Evolutionary conservation across 441 rosid species (phyloP).

Genomic region (Euphorbia celastroides): DNA sequence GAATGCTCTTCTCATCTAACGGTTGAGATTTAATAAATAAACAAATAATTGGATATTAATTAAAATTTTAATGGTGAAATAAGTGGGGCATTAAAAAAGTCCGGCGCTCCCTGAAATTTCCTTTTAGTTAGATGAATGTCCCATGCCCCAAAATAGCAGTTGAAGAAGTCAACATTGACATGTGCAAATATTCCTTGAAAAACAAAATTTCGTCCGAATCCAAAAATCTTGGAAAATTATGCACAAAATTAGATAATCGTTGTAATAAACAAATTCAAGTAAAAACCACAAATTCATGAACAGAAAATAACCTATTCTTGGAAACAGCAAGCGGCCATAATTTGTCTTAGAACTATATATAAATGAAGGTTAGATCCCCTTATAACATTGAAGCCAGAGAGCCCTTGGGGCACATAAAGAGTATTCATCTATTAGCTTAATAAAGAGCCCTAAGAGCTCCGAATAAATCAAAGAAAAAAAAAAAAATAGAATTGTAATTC

Average conservation of each 20-base stretch:
- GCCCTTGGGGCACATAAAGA: conserved; percentile 19
- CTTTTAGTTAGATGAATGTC: too few relatives aligned
- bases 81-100: too few relatives aligned
- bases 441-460: conserved; percentile 16
- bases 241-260: not conserved
- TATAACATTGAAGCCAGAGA: not conserved
- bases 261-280: not conserved
- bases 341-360: not conserved
- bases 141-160: not conserved
- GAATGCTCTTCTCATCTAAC: too few relatives aligned
- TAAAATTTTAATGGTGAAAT: too few relatives aligned
- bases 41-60: too few relatives aligned
- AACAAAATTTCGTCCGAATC: not conserved
- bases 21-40: too few relatives aligned
- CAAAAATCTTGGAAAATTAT: not conserved
- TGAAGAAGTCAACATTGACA: not conserved
- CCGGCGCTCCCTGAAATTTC: too few relatives aligned
- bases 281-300: not conserved
- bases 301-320: not conserved
- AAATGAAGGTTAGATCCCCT: not conserved
- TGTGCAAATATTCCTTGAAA: not conserved
- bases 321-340: not conserved
- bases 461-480: not conserved
- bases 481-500: not conserved
- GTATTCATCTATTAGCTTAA: not conserved